phyloP scores from a whole-genome alignment of 495 filamentous ascomycete species.

The Daldinia vernicosa region DNA sequence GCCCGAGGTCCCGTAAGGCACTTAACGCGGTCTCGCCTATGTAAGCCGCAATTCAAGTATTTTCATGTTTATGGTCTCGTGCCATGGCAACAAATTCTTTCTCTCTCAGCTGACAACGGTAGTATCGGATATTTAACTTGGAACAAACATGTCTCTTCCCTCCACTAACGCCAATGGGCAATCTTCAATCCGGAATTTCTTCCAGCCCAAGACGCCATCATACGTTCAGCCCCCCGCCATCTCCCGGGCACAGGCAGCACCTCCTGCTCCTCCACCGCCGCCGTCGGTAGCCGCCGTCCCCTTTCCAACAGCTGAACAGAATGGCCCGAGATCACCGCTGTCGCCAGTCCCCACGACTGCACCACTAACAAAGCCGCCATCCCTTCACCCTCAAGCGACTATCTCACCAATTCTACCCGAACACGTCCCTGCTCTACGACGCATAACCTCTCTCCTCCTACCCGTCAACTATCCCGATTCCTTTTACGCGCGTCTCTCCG shows the following conservation, averaged over 20 bases:
- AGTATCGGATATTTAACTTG: slow-evolving; percentile 1
- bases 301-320: slow-evolving; percentile 21
- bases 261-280: slow-evolving; percentile 37
- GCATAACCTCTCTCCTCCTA: slow-evolving; percentile 84
- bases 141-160: slow-evolving; percentile 47
- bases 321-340: slow-evolving; percentile 16
- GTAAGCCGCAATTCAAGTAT: slow-evolving; percentile 17
- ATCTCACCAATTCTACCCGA: slow-evolving; percentile 66
- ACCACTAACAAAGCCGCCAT: slow-evolving; percentile 40
- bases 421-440: slow-evolving; percentile 77
- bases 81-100: slow-evolving; percentile 15
- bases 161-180: slow-evolving; percentile 49
- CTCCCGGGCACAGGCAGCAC: slow-evolving; percentile 21
- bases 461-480: slow-evolving; percentile 86
- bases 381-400: slow-evolving; percentile 58
- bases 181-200: slow-evolving; percentile 62
- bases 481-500: slow-evolving; percentile 83
- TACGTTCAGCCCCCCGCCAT: slow-evolving; percentile 53
- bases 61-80: slow-evolving; percentile 3
- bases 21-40: slow-evolving; percentile 37
- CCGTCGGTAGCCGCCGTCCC: slow-evolving; percentile 35
- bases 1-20: slow-evolving; percentile 11
- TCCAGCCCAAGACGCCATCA: slow-evolving; percentile 50
- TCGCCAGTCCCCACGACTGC: slow-evolving; percentile 53
- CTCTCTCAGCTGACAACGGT: slow-evolving; percentile 20